phyloP scores from a whole-genome alignment of 1,284 basidiomycete genomes.

The Dichomitus squalens region DNA sequence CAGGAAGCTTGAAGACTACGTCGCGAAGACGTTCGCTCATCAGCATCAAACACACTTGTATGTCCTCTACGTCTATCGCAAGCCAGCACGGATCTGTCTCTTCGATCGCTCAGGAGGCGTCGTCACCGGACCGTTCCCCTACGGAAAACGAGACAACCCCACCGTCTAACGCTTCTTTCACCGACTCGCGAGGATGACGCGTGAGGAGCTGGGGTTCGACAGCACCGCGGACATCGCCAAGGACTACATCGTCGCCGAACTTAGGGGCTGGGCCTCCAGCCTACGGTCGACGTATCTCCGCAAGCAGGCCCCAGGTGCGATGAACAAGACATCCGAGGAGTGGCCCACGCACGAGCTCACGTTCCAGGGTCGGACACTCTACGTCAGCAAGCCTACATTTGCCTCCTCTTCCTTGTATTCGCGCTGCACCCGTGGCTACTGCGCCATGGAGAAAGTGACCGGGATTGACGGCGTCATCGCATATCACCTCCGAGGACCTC shows the following conservation, averaged over 20 bases:
- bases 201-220: conserved; percentile 24
- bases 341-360: background rate
- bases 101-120: too few species aligned
- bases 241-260: background rate
- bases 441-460: background rate
- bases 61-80: conserved; percentile 12
- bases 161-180: conserved; percentile 21
- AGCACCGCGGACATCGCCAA: conserved; percentile 11
- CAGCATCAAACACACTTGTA: conserved; percentile 24
- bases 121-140: conserved; percentile 19
- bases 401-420: background rate
- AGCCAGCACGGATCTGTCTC: conserved; percentile 15
- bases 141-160: background rate
- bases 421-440: background rate
- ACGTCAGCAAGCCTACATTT: background rate
- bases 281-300: background rate
- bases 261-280: background rate
- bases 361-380: background rate
- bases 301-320: background rate
- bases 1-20: conserved; percentile 15
- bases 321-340: background rate
- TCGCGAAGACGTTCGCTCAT: conserved; percentile 6
- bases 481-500: background rate
- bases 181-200: conserved; percentile 18
- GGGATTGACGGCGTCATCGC: background rate